Evolutionary conservation across 1,284 basidiomycete species (phyloP).

Genomic region (Papiliotrema laurentii): DNA sequence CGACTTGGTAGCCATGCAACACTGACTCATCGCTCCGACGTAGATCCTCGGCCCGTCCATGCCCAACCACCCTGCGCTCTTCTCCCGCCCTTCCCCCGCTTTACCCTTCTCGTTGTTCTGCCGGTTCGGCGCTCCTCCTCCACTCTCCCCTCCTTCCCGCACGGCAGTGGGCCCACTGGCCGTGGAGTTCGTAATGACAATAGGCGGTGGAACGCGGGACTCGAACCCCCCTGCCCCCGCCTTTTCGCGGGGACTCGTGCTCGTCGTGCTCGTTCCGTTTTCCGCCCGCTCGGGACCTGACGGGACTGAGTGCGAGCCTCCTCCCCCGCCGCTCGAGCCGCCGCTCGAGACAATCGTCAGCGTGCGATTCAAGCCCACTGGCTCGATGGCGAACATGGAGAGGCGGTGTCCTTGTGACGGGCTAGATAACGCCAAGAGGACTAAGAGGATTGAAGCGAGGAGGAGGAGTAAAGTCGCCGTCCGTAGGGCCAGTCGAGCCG

Average conservation of each 20-base stretch:
- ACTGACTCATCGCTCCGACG: constrained; percentile 7
- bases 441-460: not conserved
- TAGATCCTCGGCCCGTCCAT: constrained; percentile 1
- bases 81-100: not conserved
- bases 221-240: too few relatives aligned
- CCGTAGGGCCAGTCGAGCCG: not conserved
- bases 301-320: too few relatives aligned
- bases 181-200: too few relatives aligned
- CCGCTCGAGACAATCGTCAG: not conserved
- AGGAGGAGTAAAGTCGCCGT: not conserved
- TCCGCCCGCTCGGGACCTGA: too few relatives aligned
- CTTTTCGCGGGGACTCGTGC: too few relatives aligned
- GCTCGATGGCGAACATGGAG: constrained; percentile 1
- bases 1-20: not conserved
- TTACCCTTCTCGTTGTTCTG: not conserved
- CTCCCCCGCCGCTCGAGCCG: too few relatives aligned
- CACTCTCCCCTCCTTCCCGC: too few relatives aligned
- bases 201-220: too few relatives aligned
- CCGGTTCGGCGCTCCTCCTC: too few relatives aligned
- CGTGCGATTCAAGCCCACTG: not conserved
- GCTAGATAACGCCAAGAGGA: not conserved
- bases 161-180: too few relatives aligned
- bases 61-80: constrained; percentile 3
- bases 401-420: not conserved
- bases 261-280: too few relatives aligned